Evolutionary conservation across 2,329 filamentous ascomycete species (phyloP).

Genomic region (Colletotrichum lindemuthianum): DNA sequence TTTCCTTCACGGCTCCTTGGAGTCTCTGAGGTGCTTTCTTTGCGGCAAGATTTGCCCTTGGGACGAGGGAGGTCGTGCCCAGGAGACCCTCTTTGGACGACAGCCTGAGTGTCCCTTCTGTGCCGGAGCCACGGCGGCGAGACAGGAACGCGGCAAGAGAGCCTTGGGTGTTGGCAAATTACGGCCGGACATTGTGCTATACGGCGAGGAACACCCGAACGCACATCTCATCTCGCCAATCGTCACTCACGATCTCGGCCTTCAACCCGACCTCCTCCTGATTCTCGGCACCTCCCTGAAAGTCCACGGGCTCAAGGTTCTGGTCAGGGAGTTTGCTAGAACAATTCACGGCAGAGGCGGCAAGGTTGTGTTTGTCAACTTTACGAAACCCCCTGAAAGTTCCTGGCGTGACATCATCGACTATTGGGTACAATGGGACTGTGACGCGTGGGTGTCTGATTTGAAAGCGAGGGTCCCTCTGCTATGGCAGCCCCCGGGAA

Average conservation of each 20-base stretch:
- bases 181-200: conserved; percentile 77
- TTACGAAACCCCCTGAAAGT: conserved; percentile 77
- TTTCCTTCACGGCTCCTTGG: conserved; percentile 77
- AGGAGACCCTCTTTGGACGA: conserved; percentile 68
- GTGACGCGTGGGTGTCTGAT: conserved; percentile 76
- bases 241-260: conserved; percentile 72
- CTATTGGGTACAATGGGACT: conserved; percentile 80
- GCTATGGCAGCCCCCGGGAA: conserved; percentile 65
- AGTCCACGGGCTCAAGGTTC: conserved; percentile 76
- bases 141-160: conserved; percentile 73
- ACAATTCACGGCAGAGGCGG: conserved; percentile 74
- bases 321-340: conserved; percentile 77
- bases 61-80: conserved; percentile 66
- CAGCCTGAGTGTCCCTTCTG: conserved; percentile 76
- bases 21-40: conserved; percentile 70
- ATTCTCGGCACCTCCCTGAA: conserved; percentile 77
- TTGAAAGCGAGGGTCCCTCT: conserved; percentile 67
- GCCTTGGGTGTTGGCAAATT: conserved; percentile 74
- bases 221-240: conserved; percentile 75
- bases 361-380: conserved; percentile 78
- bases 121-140: conserved; percentile 67
- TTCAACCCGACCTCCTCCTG: conserved; percentile 73
- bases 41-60: conserved; percentile 68
- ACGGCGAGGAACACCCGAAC: conserved; percentile 77
- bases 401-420: conserved; percentile 79